Evolutionary conservation across 139 green algal species (phyloP).

Genomic region (Picochlorum sp.): DNA sequence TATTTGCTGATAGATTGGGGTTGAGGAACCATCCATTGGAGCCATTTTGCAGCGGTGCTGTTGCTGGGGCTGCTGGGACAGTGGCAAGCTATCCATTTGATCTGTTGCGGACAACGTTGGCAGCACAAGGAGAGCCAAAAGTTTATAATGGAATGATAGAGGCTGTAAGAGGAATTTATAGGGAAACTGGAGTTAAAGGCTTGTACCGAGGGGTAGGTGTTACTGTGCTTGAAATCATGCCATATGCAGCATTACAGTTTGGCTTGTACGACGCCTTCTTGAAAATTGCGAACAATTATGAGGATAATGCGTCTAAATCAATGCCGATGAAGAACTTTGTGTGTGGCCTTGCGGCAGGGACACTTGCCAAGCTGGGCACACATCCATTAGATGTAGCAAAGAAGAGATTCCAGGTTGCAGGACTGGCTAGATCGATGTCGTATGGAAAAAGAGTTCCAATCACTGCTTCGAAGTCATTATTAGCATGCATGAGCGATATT

Average conservation of each 20-base stretch:
- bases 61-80: constrained; percentile 83
- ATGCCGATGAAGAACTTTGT: constrained; percentile 36
- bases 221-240: constrained; percentile 95
- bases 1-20: constrained; percentile 8
- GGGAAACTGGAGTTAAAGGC: constrained; percentile 37
- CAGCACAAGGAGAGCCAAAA: constrained; percentile 90
- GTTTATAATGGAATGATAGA: constrained; percentile 29
- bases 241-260: constrained; percentile 96
- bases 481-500: constrained; percentile 47
- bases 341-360: constrained; percentile 68
- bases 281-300: not conserved
- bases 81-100: constrained; percentile 96
- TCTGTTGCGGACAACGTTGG: constrained; percentile 91
- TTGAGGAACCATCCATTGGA: constrained; percentile 28
- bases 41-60: constrained; percentile 73
- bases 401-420: constrained; percentile 91
- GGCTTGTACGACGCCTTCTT: constrained; percentile 88
- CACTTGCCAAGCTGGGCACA: constrained; percentile 75
- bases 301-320: not conserved
- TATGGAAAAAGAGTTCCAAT: constrained; percentile 67
- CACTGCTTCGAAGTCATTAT: constrained; percentile 40
- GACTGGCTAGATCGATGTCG: constrained; percentile 45
- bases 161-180: constrained; percentile 43
- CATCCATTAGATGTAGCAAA: constrained; percentile 97
- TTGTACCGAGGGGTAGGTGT: constrained; percentile 80